Evolutionary conservation across 306 rosid species (phyloP), one percentile per base, ranked within the genome.

Genomic region (Ochetophila trinervis): DNA sequence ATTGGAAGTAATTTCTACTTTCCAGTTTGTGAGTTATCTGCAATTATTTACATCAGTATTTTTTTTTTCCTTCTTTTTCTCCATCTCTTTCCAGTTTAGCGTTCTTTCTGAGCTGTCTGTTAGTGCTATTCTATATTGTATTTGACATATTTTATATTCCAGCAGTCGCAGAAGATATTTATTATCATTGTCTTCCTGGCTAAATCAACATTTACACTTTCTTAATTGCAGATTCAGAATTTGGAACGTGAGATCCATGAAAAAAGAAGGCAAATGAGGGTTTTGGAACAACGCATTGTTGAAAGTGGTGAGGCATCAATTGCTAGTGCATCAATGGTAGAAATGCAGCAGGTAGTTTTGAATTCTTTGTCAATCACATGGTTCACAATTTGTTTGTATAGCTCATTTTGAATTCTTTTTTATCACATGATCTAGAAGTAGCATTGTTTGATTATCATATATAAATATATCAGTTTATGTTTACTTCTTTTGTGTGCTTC

Each of bases 181-280:
- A 1, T 35, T 67, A 23, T 49, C 47, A 27, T 2, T 23, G 36
- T 36, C 18, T 4, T 32, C n/a, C 44, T 67, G 50, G 66, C 67
- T 22, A 45, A 61, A 24, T 45, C 48, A 55, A 30, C 65, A n/a
- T 68, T 17, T 61, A 34, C 66, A 64, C 66, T 62, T 65, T 70
- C 53, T 48, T 53, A 34, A 34, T 72, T 65, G 45, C 85, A 94
- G 96, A 86, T 90, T 78, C 88, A 84, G 63, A 82, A 85, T 74
- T 80, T 94, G 84, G 99, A 94, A 77, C 83, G 62, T 65, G 99
- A 94, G 80, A 94, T 94, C 78, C 86, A 86, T 49, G 96, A 94
- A 69, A 94, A 94, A 75, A 83, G 86, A 79, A 86, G 84, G 78
- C 97, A 94, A 78, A 86, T 94, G 99, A 78, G 83, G 70, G 68